Conservation (phyloP, 2,329 filamentous ascomycete species). For the Fulvia fulva region DNA sequence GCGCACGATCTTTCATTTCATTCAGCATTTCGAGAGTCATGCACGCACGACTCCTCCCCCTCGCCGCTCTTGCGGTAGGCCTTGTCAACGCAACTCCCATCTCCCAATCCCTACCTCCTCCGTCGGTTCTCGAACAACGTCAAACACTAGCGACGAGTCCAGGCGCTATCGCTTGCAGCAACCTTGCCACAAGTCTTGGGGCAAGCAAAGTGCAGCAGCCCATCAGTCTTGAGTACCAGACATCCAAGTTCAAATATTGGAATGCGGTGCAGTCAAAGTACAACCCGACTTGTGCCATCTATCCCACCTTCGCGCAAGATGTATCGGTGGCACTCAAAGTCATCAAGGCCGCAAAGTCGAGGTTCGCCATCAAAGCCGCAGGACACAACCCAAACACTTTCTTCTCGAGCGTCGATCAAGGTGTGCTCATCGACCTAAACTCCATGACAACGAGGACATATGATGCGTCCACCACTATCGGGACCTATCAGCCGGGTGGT, state of each 20-base stretch:
- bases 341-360: constrained; percentile 1
- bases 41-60: no score
- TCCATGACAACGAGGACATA: constrained; percentile 7
- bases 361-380: constrained; percentile 6
- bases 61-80: no score
- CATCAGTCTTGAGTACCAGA: constrained; percentile 2
- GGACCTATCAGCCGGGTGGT: constrained; percentile 6
- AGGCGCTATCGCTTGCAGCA: constrained; percentile 4
- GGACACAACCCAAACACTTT: constrained; percentile 9
- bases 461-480: constrained; percentile 2
- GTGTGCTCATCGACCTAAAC: constrained; percentile 9
- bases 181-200: not conserved
- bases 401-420: constrained; percentile 5
- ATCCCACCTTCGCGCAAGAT: constrained; percentile 7
- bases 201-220: constrained; percentile 3
- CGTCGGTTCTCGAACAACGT: no score
- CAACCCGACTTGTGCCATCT: constrained; percentile 8
- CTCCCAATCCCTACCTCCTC: no score
- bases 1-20: no score
- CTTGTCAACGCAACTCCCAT: no score
- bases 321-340: constrained; percentile 8
- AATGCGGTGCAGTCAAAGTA: constrained; percentile 7
- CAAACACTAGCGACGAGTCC: constrained; percentile 3
- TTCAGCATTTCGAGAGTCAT: no score
- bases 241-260: constrained; percentile 5